Percentiles rank a stretch among this genome's conserved stretches.
phyloP scores from a whole-genome alignment of 768 basidiomycete genomes.

The Tulasnella sp. region DNA sequence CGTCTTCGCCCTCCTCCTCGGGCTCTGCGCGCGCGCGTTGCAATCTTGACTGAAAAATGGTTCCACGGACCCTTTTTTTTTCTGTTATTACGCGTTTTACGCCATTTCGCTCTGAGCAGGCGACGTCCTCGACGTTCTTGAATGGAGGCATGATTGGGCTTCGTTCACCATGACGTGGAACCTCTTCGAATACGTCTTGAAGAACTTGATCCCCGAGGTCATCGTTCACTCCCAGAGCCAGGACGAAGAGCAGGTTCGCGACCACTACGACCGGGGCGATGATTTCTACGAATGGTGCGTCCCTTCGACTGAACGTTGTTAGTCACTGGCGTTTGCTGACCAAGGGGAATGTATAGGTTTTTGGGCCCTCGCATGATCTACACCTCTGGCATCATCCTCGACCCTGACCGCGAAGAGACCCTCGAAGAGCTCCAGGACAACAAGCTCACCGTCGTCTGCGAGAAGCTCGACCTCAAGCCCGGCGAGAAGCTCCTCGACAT shows the following conservation, averaged over 20 bases:
- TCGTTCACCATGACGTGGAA: slow-evolving; percentile 86
- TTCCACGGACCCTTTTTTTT: neutral
- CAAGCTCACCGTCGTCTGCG: slow-evolving; percentile 93
- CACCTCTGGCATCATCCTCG: slow-evolving; percentile 83
- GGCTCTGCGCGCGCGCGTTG: neutral
- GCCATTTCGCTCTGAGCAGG: slow-evolving; percentile 47
- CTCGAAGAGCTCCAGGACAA: slow-evolving; percentile 97
- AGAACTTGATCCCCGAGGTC: slow-evolving; percentile 86
- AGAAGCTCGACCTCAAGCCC: slow-evolving; percentile 86
- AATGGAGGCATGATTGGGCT: slow-evolving; percentile 94
- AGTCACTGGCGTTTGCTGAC: slow-evolving; percentile 9
- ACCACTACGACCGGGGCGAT: slow-evolving; percentile 94
- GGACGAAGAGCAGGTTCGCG: slow-evolving; percentile 93
- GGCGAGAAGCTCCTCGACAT: slow-evolving; percentile 82
- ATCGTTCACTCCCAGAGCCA: slow-evolving; percentile 85
- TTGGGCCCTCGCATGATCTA: slow-evolving; percentile 96
- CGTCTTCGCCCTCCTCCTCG: slow-evolving; percentile 32
- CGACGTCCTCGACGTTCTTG: slow-evolving; percentile 89
- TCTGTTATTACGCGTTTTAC: neutral
- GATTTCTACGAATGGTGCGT: slow-evolving; percentile 88
- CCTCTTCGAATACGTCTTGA: slow-evolving; percentile 91
- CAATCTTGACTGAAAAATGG: neutral
- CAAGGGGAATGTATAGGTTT: slow-evolving; percentile 66
- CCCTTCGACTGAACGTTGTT: too few species aligned
- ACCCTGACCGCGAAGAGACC: slow-evolving; percentile 67